Base-by-base conservation (phyloP, 805 yeast species). In the Wickerhamomyces silvicola region DNA sequence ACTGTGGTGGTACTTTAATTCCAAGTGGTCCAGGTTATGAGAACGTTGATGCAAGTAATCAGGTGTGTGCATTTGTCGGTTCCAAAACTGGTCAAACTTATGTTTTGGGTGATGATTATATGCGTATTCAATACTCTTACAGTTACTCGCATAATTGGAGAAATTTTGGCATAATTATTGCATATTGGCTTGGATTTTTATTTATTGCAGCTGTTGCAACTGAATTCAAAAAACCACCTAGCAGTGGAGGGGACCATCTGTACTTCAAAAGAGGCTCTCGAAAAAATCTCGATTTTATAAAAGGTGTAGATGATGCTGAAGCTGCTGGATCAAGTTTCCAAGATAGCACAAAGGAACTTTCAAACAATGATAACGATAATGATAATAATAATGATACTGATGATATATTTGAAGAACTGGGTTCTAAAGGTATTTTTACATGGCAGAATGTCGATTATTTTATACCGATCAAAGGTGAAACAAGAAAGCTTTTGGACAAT, bases 131-230 rank as follows among this genome's bases (percentile, higher is more conserved):
- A 7, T 84, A 56, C 55, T 50, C 56, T 25, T 85, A 78, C 61
- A 50, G 50, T 14, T 74, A 67, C 46, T 41, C 56, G 14, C 84
- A 85, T 55, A 67, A 71, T 30, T 85, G 95, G 95, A 75, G 94
- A 62, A 81, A 85, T 54, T 66, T 80, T 36, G 95, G 87, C 48
- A 72, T 80, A 37, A 37, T 72, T 37, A 51, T 76, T 48, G 84
- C 68, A 3, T 78, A 66, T 45, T 54, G 58, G 18, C 37, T 75
- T 21, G 64, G 76, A 49, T 78, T 80, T 57, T 61, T 77, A 35
- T 46, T 43, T 28, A 59, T 72, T 11, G 77, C 77, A 48, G 53
- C 81, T 27, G 22, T 57, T 7, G 59, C 72, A 32, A 70, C 74
- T 31, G 87, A 81, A 49, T 56, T 47, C 37, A 72, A 73, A 45